Percentiles rank a stretch among this genome's conserved stretches.
These are phyloP conservation scores for Vaccinium macrocarpon DNA, from an alignment of 148 eudicot species.

Conservation along the genomic window DNA sequence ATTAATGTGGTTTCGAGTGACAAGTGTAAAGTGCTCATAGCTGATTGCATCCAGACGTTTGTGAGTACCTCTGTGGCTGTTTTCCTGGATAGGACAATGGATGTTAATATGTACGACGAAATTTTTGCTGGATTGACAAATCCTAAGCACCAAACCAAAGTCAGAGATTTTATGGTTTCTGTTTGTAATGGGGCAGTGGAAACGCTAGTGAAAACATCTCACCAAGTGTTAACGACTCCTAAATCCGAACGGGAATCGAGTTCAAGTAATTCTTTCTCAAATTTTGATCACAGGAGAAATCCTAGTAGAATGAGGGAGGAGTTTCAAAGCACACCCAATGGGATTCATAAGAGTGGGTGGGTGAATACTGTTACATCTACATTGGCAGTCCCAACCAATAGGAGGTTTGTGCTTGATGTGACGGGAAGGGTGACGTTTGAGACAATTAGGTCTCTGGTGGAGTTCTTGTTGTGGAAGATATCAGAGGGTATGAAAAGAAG, in stretches of 20 bases:
- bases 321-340: constrained; percentile 19
- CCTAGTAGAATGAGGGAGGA: constrained; percentile 17
- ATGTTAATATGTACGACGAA: constrained; percentile 63
- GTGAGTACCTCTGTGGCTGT: constrained; percentile 80
- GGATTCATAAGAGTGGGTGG: constrained; percentile 44
- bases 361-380: constrained; percentile 60
- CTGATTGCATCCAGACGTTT: constrained; percentile 64
- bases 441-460: constrained; percentile 59
- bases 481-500: constrained; percentile 54
- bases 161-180: constrained; percentile 58
- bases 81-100: constrained; percentile 71
- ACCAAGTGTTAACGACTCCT: constrained; percentile 57
- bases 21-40: constrained; percentile 44
- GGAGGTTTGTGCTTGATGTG: constrained; percentile 65
- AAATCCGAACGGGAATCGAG: constrained; percentile 17
- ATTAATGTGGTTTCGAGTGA: constrained; percentile 43
- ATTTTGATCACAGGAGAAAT: constrained; percentile 16
- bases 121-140: constrained; percentile 72
- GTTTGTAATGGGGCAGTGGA: constrained; percentile 78
- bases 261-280: constrained; percentile 24
- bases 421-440: constrained; percentile 83
- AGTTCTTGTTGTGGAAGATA: constrained; percentile 45
- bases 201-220: constrained; percentile 80
- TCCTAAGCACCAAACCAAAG: constrained; percentile 60
- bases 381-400: constrained; percentile 67